phyloP scores from a whole-genome alignment of 306 rosid species.

The Urtica urens region DNA sequence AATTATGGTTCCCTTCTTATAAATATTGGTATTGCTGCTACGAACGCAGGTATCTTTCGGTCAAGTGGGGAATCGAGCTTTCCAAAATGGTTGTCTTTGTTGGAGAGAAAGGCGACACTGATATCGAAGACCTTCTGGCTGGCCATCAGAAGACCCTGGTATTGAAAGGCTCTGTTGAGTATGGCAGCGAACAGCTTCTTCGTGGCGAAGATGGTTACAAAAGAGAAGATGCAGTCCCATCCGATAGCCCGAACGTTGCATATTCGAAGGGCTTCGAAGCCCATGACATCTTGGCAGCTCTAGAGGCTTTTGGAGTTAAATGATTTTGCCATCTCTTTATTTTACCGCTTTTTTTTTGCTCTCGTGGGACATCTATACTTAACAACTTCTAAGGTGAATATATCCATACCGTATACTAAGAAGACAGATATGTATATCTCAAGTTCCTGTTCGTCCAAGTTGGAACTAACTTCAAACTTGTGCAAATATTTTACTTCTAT shows the following conservation, averaged over 20 bases:
- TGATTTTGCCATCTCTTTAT: slow-evolving; percentile 1
- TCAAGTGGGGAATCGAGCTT: slow-evolving; percentile 72
- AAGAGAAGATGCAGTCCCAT: slow-evolving; percentile 40
- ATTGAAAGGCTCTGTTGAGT: slow-evolving; percentile 39
- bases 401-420: slow-evolving; percentile 6
- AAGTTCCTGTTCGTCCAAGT: background rate
- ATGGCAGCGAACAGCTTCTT: slow-evolving; percentile 55
- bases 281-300: slow-evolving; percentile 36
- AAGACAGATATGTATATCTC: slow-evolving; percentile 13
- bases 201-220: slow-evolving; percentile 37
- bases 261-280: slow-evolving; percentile 27
- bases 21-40: background rate
- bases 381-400: slow-evolving; percentile 4
- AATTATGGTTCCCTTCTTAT: background rate
- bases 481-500: slow-evolving; percentile 1
- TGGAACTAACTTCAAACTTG: slow-evolving; percentile 1
- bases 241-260: slow-evolving; percentile 45
- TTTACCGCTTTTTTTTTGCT: background rate
- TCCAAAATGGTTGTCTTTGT: slow-evolving; percentile 46
- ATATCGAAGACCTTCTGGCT: slow-evolving; percentile 48
- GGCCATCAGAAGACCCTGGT: slow-evolving; percentile 64
- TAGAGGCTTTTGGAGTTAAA: slow-evolving; percentile 37
- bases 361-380: slow-evolving; percentile 1
- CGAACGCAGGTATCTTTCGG: slow-evolving; percentile 51
- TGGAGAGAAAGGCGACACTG: slow-evolving; percentile 76